Evolutionary conservation across 441 rosid species (phyloP), one percentile per base, ranked within the genome.

Genomic region (Arabidopsis lyrata): DNA sequence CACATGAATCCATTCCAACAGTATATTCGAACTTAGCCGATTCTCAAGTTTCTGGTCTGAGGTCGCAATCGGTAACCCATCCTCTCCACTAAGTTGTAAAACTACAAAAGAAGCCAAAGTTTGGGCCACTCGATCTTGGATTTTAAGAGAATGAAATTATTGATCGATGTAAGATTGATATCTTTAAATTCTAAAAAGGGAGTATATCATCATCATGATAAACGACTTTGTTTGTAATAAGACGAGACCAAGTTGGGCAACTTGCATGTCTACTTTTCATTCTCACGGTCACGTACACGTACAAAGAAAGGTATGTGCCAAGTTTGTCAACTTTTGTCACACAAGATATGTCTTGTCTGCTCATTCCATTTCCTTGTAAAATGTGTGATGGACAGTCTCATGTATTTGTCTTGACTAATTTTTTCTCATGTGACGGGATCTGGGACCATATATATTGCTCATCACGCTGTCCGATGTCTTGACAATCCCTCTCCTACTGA

Each of bases 181-280:
- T 44, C 8, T 18, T 44, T 62, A 44, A 54, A 62, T 44, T 35
- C 5, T 9, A 10, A 27, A 56, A 49, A 68, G 62, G 31, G 32
- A 42, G 16, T 24, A 29, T 29, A 29, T n/a, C 45, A 36, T 68
- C 64, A 75, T 75, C 70, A 62, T 68, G 64, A 69, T 64, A 63
- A 68, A 48, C 15, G 63, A 68, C 27, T 62, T 68, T 35, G 66
- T 60, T 22, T 35, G 52, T 75, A 75, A 68, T 69, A 62, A 54
- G 70, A 75, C 75, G 70, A 68, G 52, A 18, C 69, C 79, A 75
- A 75, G 70, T 68, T 62, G 79, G 52, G 42, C 78, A 75, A 75
- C 75, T 75, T 54, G 75, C n/a, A 68, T 62, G 36, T 61, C 75
- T 62, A 68, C 75, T 68, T 75, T 75, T 44, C 27, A 69, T 62